Evolutionary conservation across 148 eudicot genomes (phyloP).

Genomic region (Cornus florida): DNA sequence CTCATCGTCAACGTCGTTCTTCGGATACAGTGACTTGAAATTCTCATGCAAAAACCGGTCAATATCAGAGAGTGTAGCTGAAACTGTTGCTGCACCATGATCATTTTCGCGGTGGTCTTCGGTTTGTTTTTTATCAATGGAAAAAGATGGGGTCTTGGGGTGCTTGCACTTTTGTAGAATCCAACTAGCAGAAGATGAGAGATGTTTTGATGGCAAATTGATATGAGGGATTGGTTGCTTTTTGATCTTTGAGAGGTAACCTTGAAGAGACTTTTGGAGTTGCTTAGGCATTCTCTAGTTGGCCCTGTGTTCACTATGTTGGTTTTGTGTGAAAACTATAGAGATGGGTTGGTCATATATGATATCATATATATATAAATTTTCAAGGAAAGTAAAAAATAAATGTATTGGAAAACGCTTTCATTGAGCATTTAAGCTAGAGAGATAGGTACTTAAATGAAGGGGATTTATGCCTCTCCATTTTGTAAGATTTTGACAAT

Average conservation of each 20-base stretch:
- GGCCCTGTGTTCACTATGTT: background rate
- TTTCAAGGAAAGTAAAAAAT: background rate
- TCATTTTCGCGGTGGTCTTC: background rate
- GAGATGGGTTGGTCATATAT: background rate
- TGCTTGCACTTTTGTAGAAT: slow-evolving; percentile 50
- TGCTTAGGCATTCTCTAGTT: slow-evolving; percentile 46
- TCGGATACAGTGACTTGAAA: slow-evolving; percentile 50
- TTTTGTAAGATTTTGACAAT: background rate
- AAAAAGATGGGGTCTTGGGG: slow-evolving; percentile 47
- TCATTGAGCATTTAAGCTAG: background rate
- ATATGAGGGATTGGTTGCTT: slow-evolving; percentile 36
- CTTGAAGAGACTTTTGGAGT: slow-evolving; percentile 51
- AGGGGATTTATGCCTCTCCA: background rate
- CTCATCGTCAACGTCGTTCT: slow-evolving; percentile 19
- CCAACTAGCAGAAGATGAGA: slow-evolving; percentile 43
- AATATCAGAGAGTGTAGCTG: slow-evolving; percentile 62
- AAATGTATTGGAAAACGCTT: background rate
- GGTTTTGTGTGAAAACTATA: background rate
- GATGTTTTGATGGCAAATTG: slow-evolving; percentile 32
- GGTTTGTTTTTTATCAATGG: background rate
- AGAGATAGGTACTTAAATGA: background rate
- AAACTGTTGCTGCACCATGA: slow-evolving; percentile 49
- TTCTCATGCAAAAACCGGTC: slow-evolving; percentile 62
- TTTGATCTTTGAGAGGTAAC: slow-evolving; percentile 54
- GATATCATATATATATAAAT: background rate